Conservation (phyloP, 805 yeast genomes). For the Wickerhamiella qilinensis region DNA sequence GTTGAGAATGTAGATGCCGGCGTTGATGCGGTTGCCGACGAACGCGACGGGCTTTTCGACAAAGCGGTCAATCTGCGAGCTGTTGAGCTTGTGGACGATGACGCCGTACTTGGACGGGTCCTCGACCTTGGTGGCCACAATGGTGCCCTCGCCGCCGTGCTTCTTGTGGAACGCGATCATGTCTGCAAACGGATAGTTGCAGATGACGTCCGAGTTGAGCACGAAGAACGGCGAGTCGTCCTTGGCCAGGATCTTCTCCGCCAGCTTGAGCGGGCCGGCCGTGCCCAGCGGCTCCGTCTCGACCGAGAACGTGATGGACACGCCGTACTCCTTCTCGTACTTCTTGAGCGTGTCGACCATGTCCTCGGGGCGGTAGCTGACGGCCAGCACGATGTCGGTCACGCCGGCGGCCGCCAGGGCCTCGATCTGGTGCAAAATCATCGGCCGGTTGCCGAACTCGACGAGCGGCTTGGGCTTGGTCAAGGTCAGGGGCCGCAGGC, state of each 20-base stretch:
- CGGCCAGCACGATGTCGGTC: conserved; percentile 95
- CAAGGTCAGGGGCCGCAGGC: conserved; percentile 95
- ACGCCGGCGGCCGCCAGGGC: conserved; percentile 97
- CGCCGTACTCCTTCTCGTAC: conserved; percentile 91
- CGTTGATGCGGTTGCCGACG: conserved; percentile 99
- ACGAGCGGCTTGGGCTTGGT: conserved; percentile 94
- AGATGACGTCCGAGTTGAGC: conserved; percentile 93
- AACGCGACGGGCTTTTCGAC: conserved; percentile 99
- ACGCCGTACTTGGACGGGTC: conserved; percentile 99
- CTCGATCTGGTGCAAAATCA: conserved; percentile 97
- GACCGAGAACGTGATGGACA: conserved; percentile 86
- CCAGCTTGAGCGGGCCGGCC: conserved; percentile 97
- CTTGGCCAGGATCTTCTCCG: conserved; percentile 83
- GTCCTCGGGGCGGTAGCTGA: conserved; percentile 97
- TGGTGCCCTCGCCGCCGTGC: conserved; percentile 97
- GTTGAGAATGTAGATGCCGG: conserved; percentile 96
- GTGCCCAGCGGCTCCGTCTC: conserved; percentile 99
- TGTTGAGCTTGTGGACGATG: conserved; percentile 89
- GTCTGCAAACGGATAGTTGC: conserved; percentile 95
- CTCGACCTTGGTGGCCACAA: conserved; percentile 98
- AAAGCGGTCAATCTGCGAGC: conserved; percentile 92
- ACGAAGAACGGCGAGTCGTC: conserved; percentile 96
- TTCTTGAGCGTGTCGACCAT: conserved; percentile 91
- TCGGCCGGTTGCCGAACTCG: conserved; percentile 97
- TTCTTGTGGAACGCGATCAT: conserved; percentile 82